phyloP scores from a whole-genome alignment of 345 rosid genomes.

The Dovyalis caffra region DNA sequence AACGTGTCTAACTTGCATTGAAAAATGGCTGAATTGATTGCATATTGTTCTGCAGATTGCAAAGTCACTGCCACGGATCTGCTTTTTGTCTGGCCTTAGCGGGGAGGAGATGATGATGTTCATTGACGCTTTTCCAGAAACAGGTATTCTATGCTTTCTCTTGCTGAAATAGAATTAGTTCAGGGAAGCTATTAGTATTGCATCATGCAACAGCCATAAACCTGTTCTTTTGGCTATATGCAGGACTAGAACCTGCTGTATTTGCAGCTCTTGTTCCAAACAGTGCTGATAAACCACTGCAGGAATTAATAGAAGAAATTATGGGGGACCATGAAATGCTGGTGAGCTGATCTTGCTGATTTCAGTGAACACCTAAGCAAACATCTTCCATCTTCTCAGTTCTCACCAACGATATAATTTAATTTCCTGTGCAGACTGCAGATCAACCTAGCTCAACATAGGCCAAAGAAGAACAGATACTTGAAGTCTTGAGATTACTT shows the following conservation, averaged over 20 bases:
- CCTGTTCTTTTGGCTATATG: background rate
- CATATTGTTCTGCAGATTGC: slow-evolving; percentile 45
- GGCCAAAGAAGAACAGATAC: background rate
- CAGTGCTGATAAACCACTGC: slow-evolving; percentile 67
- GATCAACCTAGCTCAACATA: slow-evolving; percentile 21
- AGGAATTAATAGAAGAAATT: slow-evolving; percentile 71
- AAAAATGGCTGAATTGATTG: background rate
- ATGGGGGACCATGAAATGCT: slow-evolving; percentile 91
- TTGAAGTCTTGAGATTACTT: background rate
- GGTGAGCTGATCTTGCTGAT: slow-evolving; percentile 43
- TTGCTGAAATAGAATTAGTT: background rate
- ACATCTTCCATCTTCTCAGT: background rate
- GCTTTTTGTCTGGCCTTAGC: slow-evolving; percentile 79
- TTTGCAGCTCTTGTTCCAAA: slow-evolving; percentile 91
- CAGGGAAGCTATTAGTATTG: background rate
- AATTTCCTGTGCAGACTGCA: slow-evolving; percentile 45
- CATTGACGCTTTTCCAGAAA: slow-evolving; percentile 78
- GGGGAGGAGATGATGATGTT: slow-evolving; percentile 98
- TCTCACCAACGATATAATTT: background rate
- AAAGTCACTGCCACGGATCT: slow-evolving; percentile 64
- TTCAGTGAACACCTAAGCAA: background rate
- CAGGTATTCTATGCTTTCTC: slow-evolving; percentile 38
- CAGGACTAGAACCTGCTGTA: slow-evolving; percentile 71
- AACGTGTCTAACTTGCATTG: too few relatives aligned
- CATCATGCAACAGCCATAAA: background rate